These are phyloP conservation scores for Cyclotella atomus DNA, from an alignment of 108 stramenopile species.

Conservation along the genomic window DNA sequence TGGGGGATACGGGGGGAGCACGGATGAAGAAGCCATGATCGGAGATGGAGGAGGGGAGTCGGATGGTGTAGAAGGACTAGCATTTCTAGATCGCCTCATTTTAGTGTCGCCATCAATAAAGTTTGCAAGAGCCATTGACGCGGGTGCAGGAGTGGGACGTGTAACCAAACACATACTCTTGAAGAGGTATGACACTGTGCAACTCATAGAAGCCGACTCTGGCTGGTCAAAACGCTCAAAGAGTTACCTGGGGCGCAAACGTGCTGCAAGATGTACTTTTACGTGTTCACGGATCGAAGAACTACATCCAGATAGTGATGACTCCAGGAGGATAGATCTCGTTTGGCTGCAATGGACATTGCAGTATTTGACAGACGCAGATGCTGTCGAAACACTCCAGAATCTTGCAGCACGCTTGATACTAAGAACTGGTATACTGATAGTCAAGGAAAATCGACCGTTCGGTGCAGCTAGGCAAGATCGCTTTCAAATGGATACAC, in stretches of 20 bases:
- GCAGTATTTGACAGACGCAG: constrained; percentile 21
- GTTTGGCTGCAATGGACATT: constrained; percentile 32
- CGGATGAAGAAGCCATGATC: constrained; percentile 31
- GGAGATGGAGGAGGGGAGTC: constrained; percentile 26
- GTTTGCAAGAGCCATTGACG: constrained; percentile 11
- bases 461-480: constrained; percentile 10
- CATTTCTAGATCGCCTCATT: constrained; percentile 21
- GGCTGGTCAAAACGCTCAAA: constrained; percentile 13
- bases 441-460: constrained; percentile 28
- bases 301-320: background rate
- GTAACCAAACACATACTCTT: constrained; percentile 17
- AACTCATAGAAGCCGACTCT: constrained; percentile 15
- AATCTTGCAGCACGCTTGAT: background rate
- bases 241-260: constrained; percentile 17
- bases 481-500: constrained; percentile 33
- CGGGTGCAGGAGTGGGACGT: constrained; percentile 23
- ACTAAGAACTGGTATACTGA: constrained; percentile 10
- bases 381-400: constrained; percentile 6
- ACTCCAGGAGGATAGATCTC: background rate
- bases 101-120: background rate
- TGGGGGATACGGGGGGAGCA: constrained; percentile 19
- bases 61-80: constrained; percentile 28
- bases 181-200: constrained; percentile 12
- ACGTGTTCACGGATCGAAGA: constrained; percentile 6
- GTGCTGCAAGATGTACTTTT: constrained; percentile 20